Base-by-base conservation (phyloP, 352 stramenopile genomes). In the Pythium phragmiticola region DNA sequence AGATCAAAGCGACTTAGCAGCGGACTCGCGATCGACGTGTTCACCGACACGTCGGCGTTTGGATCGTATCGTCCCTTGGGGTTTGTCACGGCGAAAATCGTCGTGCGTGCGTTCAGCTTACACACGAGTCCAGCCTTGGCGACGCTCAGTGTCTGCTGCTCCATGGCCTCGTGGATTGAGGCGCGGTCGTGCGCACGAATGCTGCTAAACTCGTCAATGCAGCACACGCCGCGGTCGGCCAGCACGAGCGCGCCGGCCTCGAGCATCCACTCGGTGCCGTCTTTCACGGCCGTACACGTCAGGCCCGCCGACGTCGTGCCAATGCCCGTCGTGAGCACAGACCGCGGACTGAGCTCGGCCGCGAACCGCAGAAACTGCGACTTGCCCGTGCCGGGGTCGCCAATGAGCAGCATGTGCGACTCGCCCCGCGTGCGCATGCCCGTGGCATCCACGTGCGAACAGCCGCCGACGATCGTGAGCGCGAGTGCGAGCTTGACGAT, bases 1-100 rank as follows among this genome's bases (percentile, higher is more conserved):
- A 99, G 71, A 71, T 99, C 96, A 70, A 99, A 99, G n/a, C 96
- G 81, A 75, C 84, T 98, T n/a, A 99, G 68, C 19, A 99, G 79
- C 16, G 96, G 96, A 23, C 92, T 95, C 30, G 84, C 95, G 37
- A 99, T 98, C 28, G 89, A 86, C n/a, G 96, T 98, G 74, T 99
- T 99, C 50, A 90, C 78, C 6, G 92, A 93, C 5, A 99, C 73
- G 66, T 94, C 91, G 2, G 74, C 75, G 45, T 95, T 86, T 28
- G 87, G 80, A 56, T 98, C 90, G 54, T 94, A 91, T 14, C 77
- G 72, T 13, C 94, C 90, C 58, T 89, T 92, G 16, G 96, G 92
- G 73, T 99, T 99, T 66, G 93, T 98, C 39, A 98, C 94, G 9
- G 95, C 97, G 56, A 99, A 96, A 28, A 99, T 92, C 3, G 94